phyloP scores from a whole-genome alignment of 306 rosid genomes.

The Inga oerstediana region DNA sequence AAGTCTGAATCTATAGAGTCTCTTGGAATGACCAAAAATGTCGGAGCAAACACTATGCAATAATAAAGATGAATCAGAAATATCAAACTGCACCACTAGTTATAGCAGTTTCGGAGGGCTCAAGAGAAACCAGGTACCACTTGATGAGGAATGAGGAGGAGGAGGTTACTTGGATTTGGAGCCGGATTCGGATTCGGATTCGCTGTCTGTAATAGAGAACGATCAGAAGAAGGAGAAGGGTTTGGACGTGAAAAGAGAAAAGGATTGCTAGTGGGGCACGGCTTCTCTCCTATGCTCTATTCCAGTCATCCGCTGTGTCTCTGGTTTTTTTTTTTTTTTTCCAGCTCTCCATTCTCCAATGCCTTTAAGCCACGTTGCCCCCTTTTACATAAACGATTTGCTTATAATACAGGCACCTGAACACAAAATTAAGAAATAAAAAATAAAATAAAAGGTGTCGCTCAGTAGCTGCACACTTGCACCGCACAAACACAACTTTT shows the following conservation, averaged over 20 bases:
- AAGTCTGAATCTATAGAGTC: not conserved
- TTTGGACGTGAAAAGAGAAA: not conserved
- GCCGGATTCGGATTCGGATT: not conserved
- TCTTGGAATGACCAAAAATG: not conserved
- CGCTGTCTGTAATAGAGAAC: not conserved
- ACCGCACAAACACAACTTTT: too few species aligned
- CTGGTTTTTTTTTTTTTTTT: too few species aligned
- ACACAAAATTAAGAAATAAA: too few species aligned
- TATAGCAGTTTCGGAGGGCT: not conserved
- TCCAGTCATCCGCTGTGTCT: not conserved
- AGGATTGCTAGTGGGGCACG: slow-evolving; percentile 11
- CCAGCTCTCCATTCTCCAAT: too few species aligned
- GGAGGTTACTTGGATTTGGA: not conserved
- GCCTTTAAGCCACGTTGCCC: too few species aligned
- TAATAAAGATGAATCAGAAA: not conserved
- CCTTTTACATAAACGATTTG: too few species aligned
- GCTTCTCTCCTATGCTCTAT: not conserved
- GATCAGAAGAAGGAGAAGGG: not conserved
- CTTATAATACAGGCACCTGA: too few species aligned
- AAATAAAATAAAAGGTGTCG: too few species aligned
- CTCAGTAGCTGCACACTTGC: too few species aligned
- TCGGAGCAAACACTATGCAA: not conserved
- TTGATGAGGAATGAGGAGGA: not conserved
- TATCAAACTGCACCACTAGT: not conserved
- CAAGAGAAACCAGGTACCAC: not conserved